Base-by-base conservation (phyloP, 1,284 basidiomycete genomes). In the Vanrija sp. region DNA sequence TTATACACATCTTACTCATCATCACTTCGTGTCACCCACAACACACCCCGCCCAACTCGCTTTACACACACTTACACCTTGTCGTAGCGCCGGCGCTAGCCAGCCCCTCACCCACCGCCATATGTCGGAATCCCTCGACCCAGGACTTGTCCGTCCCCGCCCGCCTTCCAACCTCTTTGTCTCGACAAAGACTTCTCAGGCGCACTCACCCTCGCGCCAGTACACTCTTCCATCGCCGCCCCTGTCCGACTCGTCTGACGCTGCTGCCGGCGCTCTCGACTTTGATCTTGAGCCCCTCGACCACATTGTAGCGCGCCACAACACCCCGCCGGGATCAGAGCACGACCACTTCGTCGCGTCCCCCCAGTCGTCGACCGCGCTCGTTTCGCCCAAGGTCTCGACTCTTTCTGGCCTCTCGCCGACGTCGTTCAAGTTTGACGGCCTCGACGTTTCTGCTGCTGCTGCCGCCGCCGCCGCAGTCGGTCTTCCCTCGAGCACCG, bases 331-430 rank as follows among this genome's bases (percentile, higher is more conserved):
- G 41, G 51, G 53, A 14, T 41, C 50, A 31, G 31, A 31, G 31
- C 31, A 31, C 31, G 51, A 55, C 35, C 20, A 35, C 31, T 35
- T 55, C 6, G 49, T 56, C 43, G 50, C 61, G n/a, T 58, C 68
- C 2, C 57, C 64, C 1, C 53, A 57, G 53, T 54, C 62, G 22
- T 63, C 64, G 23, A 62, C 64, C 16, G 50, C 49, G 6, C 56
- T 71, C 14, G 56, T 68, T n/a, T 69, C 70, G 15, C 68, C 68
- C 36, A 63, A 61, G 51, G 59, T 31, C 31, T 31, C 62, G 1
- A 57, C 57, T 42, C 47, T 57, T 51, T 16, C n/a, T 19, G 20
- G 16, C 25, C 42, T n/a, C 22, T 44, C 42, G 31, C 39, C 44
- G 61, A 60, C 31, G n/a, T 57, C 36, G n/a, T 9, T 39, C 42